phyloP scores from a whole-genome alignment of 2,329 filamentous ascomycete genomes.

The Chlorencoelia australis region DNA sequence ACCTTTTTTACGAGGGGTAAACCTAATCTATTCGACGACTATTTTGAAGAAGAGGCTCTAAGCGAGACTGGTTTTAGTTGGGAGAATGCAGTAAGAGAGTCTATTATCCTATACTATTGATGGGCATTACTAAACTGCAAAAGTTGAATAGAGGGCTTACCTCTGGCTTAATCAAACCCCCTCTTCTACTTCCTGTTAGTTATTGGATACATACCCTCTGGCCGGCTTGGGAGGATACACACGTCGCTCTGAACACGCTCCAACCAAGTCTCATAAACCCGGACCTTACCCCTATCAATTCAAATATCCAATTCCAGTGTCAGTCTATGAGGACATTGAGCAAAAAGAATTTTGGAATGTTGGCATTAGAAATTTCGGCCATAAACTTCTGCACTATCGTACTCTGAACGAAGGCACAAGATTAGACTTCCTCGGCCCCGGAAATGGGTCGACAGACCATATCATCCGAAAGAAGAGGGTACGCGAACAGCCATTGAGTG shows the following conservation, averaged over 20 bases:
- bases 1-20: too few species aligned
- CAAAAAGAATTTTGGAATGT: conserved; percentile 16
- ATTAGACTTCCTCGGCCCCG: background rate
- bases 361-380: conserved; percentile 9
- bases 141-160: conserved; percentile 1
- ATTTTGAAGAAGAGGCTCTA: conserved; percentile 11
- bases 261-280: too few species aligned
- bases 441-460: background rate
- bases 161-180: background rate
- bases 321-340: conserved; percentile 15
- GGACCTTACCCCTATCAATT: conserved; percentile 2
- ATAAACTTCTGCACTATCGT: conserved; percentile 9
- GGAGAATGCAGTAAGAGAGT: conserved; percentile 13
- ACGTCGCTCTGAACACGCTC: too few species aligned
- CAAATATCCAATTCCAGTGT: conserved; percentile 10
- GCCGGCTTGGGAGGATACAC: conserved; percentile 3
- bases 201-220: conserved; percentile 10
- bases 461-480: background rate
- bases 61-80: conserved; percentile 13
- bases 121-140: background rate
- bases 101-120: background rate
- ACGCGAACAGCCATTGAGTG: too few species aligned
- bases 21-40: too few species aligned
- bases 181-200: conserved; percentile 6
- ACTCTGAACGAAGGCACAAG: conserved; percentile 2